phyloP scores from a whole-genome alignment of 257 asterid genomes.

The Rhazya stricta region DNA sequence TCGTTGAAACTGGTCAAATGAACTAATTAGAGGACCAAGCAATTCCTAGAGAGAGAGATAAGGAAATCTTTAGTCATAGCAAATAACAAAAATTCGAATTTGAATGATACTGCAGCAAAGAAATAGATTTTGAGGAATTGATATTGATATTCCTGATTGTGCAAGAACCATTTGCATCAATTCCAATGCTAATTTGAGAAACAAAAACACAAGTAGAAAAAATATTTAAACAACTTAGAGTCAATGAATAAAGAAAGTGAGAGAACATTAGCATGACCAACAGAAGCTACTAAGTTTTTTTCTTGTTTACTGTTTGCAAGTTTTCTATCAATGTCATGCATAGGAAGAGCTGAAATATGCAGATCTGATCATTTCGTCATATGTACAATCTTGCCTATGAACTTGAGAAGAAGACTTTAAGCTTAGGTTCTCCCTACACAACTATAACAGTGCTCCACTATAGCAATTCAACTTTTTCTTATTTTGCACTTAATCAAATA shows the following conservation, averaged over 20 bases:
- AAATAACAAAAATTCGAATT: not conserved
- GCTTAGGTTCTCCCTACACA: not conserved
- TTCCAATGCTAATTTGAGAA: not conserved
- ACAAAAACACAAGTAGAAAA: not conserved
- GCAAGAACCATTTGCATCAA: not conserved
- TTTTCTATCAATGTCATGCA: not conserved
- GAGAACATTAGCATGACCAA: not conserved
- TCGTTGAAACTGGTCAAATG: conserved; percentile 38
- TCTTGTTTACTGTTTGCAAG: not conserved
- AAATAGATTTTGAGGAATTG: not conserved
- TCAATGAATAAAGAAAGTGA: not conserved
- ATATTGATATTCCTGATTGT: too few species aligned
- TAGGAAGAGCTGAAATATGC: not conserved
- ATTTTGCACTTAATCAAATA: not conserved
- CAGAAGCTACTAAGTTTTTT: not conserved
- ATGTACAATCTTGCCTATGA: not conserved
- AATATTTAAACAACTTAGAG: not conserved
- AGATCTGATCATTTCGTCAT: not conserved
- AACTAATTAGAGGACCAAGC: conserved; percentile 57
- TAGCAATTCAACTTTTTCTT: not conserved
- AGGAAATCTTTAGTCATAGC: conserved; percentile 8
- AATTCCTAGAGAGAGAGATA: conserved; percentile 50
- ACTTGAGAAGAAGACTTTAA: not conserved
- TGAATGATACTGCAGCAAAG: not conserved
- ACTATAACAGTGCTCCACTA: not conserved